A percentile compares a stretch with the other conserved stretches of the same genome.
Evolutionary conservation across 495 filamentous ascomycete genomes (phyloP).

Genomic region (Xylaria flabelliformis): DNA sequence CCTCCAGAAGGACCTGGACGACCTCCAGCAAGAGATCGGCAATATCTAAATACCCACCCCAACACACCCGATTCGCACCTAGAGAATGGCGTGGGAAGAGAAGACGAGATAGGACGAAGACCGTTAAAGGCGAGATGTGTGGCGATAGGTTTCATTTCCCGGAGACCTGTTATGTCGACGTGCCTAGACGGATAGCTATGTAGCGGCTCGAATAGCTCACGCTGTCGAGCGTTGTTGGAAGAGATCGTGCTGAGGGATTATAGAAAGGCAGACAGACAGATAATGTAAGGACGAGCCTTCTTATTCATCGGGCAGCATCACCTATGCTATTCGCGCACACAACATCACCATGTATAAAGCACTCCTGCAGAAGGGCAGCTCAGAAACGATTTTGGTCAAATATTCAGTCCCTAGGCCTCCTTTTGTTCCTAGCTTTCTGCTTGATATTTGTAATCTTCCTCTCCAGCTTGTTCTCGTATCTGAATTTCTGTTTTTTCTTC

Average conservation of each 20-base stretch:
- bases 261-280: constrained; percentile 23
- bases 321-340: constrained; percentile 13
- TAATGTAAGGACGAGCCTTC: constrained; percentile 20
- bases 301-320: constrained; percentile 8
- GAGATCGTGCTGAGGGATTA: constrained; percentile 8
- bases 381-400: constrained; percentile 15
- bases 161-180: constrained; percentile 10
- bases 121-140: constrained; percentile 17
- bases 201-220: constrained; percentile 17
- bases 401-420: constrained; percentile 33
- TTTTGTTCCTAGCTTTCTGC: constrained; percentile 65
- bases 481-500: constrained; percentile 90
- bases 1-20: constrained; percentile 90
- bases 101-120: constrained; percentile 2
- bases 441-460: constrained; percentile 71
- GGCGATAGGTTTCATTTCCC: constrained; percentile 26
- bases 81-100: neutral
- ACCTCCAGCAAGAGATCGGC: constrained; percentile 86
- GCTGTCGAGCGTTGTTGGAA: constrained; percentile 23
- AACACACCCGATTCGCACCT: constrained; percentile 4
- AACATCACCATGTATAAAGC: constrained; percentile 23
- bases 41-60: constrained; percentile 70
- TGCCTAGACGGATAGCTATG: constrained; percentile 17
- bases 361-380: constrained; percentile 7
- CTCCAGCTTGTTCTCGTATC: constrained; percentile 84